A percentile compares a stretch with the other conserved stretches of the same genome.
These are phyloP conservation scores for Bipolaris zeicola DNA, from an alignment of 2,329 filamentous ascomycete genomes.

Conservation along the genomic window DNA sequence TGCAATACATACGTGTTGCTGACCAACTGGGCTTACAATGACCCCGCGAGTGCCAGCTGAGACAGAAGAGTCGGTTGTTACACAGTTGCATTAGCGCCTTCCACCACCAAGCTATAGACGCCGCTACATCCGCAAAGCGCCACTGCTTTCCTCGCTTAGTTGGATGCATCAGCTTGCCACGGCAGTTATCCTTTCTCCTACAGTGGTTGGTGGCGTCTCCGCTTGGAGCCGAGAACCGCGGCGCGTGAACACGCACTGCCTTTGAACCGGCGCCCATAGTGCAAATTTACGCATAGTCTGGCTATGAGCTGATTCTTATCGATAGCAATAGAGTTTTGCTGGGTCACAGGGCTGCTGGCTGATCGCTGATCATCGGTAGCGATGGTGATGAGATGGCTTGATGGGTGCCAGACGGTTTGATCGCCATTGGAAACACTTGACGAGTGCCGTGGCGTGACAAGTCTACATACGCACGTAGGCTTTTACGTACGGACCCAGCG, in stretches of 20 bases:
- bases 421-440: no score
- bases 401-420: no score
- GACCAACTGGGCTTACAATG: not conserved
- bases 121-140: not conserved
- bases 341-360: constrained; percentile 9
- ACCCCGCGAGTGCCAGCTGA: not conserved
- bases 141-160: not conserved
- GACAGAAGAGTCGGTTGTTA: not conserved
- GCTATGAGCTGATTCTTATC: not conserved
- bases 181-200: not conserved
- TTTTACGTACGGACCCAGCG: no score
- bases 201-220: constrained; percentile 13
- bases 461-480: no score
- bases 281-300: not conserved
- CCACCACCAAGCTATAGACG: not conserved
- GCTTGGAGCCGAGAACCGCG: constrained; percentile 1
- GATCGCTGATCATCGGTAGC: not conserved
- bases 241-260: not conserved
- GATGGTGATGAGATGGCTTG: not conserved
- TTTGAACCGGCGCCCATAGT: not conserved
- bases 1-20: not conserved
- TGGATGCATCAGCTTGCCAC: not conserved
- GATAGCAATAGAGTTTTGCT: constrained; percentile 8
- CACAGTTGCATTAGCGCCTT: not conserved
- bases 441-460: no score